phyloP scores from a whole-genome alignment of 371 early-diverging fungal genomes.

The Lichtheimia hyalospora region DNA sequence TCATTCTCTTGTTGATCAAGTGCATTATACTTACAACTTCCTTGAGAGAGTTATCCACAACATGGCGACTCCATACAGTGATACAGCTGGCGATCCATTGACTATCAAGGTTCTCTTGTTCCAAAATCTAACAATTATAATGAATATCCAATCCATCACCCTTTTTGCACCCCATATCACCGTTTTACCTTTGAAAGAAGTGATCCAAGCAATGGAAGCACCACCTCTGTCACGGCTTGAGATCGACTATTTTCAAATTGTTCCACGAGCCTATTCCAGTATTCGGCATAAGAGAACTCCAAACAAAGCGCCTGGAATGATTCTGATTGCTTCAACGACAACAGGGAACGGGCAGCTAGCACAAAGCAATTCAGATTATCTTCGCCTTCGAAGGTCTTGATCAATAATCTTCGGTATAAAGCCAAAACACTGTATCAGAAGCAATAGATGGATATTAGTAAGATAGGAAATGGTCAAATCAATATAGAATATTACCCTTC shows the following conservation, averaged over 20 bases:
- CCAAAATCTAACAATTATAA: constrained; percentile 1
- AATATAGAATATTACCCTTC: constrained; percentile 16
- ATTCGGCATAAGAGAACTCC: constrained; percentile 25
- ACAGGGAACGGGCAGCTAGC: constrained; percentile 42
- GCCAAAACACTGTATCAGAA: constrained; percentile 15
- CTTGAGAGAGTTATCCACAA: constrained; percentile 49
- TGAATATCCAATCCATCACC: background rate
- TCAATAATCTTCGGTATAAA: constrained; percentile 42
- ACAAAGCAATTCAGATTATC: constrained; percentile 54
- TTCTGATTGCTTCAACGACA: constrained; percentile 22
- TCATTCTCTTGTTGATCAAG: background rate
- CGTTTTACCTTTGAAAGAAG: constrained; percentile 39
- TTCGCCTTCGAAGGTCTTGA: constrained; percentile 52
- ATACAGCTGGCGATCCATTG: constrained; percentile 38
- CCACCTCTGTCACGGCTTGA: constrained; percentile 37
- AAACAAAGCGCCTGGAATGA: constrained; percentile 7
- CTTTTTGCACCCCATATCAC: background rate
- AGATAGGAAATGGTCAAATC: background rate
- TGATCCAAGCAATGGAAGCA: constrained; percentile 45
- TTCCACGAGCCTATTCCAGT: constrained; percentile 35
- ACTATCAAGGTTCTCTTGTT: background rate
- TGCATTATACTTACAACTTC: constrained; percentile 32
- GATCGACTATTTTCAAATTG: constrained; percentile 33
- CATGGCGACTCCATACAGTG: constrained; percentile 44
- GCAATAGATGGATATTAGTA: background rate